Base-by-base conservation (phyloP, 1,284 basidiomycete species). In the Cerrena zonata region DNA sequence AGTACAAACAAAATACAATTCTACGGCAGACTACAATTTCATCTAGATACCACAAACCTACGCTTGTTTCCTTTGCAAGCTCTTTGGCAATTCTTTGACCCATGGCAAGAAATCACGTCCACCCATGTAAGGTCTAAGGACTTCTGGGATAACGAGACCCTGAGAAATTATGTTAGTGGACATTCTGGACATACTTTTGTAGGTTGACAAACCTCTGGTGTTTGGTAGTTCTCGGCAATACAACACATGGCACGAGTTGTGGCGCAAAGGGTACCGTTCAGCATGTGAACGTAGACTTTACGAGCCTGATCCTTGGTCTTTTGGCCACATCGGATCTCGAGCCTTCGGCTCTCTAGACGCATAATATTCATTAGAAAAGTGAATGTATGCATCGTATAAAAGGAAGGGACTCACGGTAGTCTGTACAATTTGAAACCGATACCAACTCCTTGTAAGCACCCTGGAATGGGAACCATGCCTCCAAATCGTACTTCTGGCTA, bases 391-490 rank as follows among this genome's bases (percentile, higher is more conserved):
- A 38, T 23, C 39, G 12, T 55, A 23, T 41, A 19, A 30, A 22
- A 13, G n/a, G 5, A 27, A 34, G 30, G 45, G 23, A 81, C 89
- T 74, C 62, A 94, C 91, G 91, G 69, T 94, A 94, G 67, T 95
- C 92, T 19, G 91, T 95, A 71, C 92, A 95, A 68, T 94, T 94
- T 63, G 89, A 91, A 65, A 89, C 91, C 58, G 89, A 91, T 34
- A 94, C 90, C 27, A 94, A 72, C 71, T 99, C 95, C 77, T 99
- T 99, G 77, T 95, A 94, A 56, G 80, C 88, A 52, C 86, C 88
- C 72, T 98, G 95, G 82, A 92, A 97, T 2, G 95, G 95, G 81
- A 99, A 99, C 92, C 93, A 99, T 45, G 95, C 96, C 71, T 99
- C 95, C 51, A 99, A 69, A 72, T 99, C 96, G 67, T 88, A 94